Evolutionary conservation across 1,284 basidiomycete genomes (phyloP), one percentile per base, ranked within the genome.

Genomic region (Fomitopsis palustris): DNA sequence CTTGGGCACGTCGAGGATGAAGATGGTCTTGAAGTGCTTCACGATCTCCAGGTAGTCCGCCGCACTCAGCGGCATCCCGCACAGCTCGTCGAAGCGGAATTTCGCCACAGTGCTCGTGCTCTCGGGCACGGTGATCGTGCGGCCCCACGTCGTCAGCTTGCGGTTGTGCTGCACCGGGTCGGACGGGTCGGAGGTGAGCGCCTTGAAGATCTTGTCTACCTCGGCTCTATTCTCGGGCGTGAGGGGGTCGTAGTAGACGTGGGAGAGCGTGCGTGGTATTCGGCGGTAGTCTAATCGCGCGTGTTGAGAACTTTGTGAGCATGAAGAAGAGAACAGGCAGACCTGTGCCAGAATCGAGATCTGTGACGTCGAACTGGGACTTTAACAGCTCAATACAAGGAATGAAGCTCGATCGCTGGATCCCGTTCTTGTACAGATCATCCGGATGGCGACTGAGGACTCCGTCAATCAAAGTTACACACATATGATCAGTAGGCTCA

Each of bases 401-500:
- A 39, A 98, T 72, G 76, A 99, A 99, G 66, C 92, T 95, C n/a
- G 91, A 86, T 19, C 97, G 87, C 72, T 99, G 97, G 54, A 99
- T 98, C 0, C 97, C 97, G 67, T 99, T 99, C 83, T 96, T 96
- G 80, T 99, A 99, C 0, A 99, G 81, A 45, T 98, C 94, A 70
- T 97, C 90, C 3, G 97, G 97, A 72, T 97, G 95, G 58, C 97
- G 96, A 75, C 96, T 98, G 67, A 56, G 19, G 9, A 31, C 2
- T 33, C 42, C 21, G n/a, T 25, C 27, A 54, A 33, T 45, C 56
- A n/a, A 55, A 35, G 59, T 31, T 52, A 55, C 23, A 56, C 54
- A 31, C 35, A 29, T n/a, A 63, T 72, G 17, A 27, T 4, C 2
- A 7, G 4, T 12, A 29, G 21, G 43, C 86, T 71, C 64, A 96